These are phyloP conservation scores for Przewalskia tangutica DNA, from an alignment of 257 asterid species.

Conservation along the genomic window DNA sequence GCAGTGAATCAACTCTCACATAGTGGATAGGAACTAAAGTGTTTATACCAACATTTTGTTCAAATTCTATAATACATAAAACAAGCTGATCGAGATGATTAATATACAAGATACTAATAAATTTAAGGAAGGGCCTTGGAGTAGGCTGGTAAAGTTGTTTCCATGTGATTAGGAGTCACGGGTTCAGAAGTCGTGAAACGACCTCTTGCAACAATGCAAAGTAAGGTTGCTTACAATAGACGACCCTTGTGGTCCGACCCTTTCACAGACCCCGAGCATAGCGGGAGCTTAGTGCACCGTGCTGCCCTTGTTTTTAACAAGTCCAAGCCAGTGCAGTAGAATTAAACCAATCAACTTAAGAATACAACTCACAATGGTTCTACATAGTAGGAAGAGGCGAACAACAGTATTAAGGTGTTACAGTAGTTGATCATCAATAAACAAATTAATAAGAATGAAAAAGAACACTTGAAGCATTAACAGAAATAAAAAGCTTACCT, in stretches of 20 bases:
- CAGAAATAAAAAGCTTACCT: slow-evolving; percentile 34
- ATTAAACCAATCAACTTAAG: background rate
- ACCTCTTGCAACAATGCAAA: no score
- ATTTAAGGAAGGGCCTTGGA: background rate
- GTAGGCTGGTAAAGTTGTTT: no score
- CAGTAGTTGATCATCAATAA: background rate
- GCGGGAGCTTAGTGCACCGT: no score
- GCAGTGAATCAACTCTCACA: background rate
- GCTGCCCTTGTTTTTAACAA: no score
- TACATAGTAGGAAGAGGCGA: background rate
- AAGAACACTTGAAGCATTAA: background rate
- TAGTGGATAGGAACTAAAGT: background rate
- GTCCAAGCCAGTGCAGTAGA: background rate
- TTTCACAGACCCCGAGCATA: no score
- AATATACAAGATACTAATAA: background rate
- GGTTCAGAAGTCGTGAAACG: no score
- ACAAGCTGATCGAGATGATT: background rate
- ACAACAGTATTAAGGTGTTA: background rate
- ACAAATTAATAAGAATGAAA: background rate
- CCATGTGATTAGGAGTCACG: no score
- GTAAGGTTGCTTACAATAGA: no score
- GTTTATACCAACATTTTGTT: background rate
- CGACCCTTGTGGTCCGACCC: no score
- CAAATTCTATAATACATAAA: background rate
- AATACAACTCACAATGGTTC: background rate